These are phyloP conservation scores for Plasmopara viticola DNA, from an alignment of 352 stramenopile species.

Conservation along the genomic window DNA sequence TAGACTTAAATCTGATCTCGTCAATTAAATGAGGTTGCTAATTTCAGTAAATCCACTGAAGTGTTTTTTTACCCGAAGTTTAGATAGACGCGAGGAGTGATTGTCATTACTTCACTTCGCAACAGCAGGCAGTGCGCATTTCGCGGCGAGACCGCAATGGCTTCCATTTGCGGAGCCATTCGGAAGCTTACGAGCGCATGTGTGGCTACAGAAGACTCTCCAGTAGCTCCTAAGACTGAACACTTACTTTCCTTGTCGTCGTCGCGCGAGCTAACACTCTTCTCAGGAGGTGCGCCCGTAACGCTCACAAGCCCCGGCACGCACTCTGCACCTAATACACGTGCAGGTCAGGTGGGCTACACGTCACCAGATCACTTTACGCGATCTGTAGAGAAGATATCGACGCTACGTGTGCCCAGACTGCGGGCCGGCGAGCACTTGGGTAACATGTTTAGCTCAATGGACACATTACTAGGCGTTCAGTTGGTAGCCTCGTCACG, in stretches of 20 bases:
- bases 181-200: slow-evolving; percentile 33
- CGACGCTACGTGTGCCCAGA: slow-evolving; percentile 37
- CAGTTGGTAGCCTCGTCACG: slow-evolving; percentile 51
- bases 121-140: slow-evolving; percentile 17
- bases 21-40: no score
- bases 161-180: slow-evolving; percentile 38
- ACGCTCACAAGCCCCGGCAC: slow-evolving; percentile 7
- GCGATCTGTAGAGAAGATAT: slow-evolving; percentile 43
- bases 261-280: slow-evolving; percentile 25
- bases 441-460: slow-evolving; percentile 39
- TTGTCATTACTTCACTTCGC: slow-evolving; percentile 10
- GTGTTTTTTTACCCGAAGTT: slow-evolving; percentile 4
- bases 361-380: slow-evolving; percentile 34
- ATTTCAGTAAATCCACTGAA: background rate
- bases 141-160: slow-evolving; percentile 17
- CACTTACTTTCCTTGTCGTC: slow-evolving; percentile 22
- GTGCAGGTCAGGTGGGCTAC: slow-evolving; percentile 9
- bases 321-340: slow-evolving; percentile 15
- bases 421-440: slow-evolving; percentile 18
- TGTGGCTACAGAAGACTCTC: slow-evolving; percentile 28
- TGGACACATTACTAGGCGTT: slow-evolving; percentile 48
- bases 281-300: slow-evolving; percentile 3
- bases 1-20: background rate
- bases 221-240: slow-evolving; percentile 19
- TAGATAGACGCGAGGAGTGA: slow-evolving; percentile 11